Base-by-base conservation (phyloP, 2,329 filamentous ascomycete genomes). In the Ophiognomonia clavigignenti-juglandacearum region DNA sequence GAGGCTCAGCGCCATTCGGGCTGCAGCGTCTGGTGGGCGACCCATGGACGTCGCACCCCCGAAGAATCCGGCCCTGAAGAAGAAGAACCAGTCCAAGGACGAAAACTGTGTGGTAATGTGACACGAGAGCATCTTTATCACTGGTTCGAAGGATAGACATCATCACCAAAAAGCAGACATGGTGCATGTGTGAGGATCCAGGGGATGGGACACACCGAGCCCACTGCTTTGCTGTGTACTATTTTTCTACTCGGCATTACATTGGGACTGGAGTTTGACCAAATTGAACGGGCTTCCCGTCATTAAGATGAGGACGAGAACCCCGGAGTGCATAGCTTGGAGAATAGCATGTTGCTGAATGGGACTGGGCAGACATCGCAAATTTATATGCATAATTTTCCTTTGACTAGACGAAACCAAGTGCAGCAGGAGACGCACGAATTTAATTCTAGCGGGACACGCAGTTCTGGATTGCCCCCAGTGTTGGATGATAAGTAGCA, bases 1-100 rank as follows among this genome's bases (percentile, higher is more conserved):
- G 59, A 81, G 93, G 22, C 75, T 98, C 44, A 82, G 86, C 18
- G 88, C 90, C 34, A 98, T 98, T 52, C 81, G 86, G 52, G 86
- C 87, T 8, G 92, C 93, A 10, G 86, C 91, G 24, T 79, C 73
- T 54, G 77, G 76, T 20, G 75, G 75, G 6, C 74, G 65, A 1
- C 73, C 77, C 0, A 80, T 79, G 74, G 77, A 79, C 8, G 75
- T 78, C 13, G 75, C 66, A 11, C 65, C 76, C n/a, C 67, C 75
- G 5, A 52, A 49, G 26, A 41, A 47, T 8, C 70, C 72, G 26
- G 71, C 64, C 53, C 68, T 65, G 49, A 81, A 79, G 58, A 68
- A 74, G 53, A 80, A 79, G 59, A 65, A 56, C 20, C 59, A 58
- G 37, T 62, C 54, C 23, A 71, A 69, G 45, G 71, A 76, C 47